These are phyloP conservation scores for Ustulina deusta DNA, from an alignment of 2,329 filamentous ascomycete genomes.

Conservation along the genomic window DNA sequence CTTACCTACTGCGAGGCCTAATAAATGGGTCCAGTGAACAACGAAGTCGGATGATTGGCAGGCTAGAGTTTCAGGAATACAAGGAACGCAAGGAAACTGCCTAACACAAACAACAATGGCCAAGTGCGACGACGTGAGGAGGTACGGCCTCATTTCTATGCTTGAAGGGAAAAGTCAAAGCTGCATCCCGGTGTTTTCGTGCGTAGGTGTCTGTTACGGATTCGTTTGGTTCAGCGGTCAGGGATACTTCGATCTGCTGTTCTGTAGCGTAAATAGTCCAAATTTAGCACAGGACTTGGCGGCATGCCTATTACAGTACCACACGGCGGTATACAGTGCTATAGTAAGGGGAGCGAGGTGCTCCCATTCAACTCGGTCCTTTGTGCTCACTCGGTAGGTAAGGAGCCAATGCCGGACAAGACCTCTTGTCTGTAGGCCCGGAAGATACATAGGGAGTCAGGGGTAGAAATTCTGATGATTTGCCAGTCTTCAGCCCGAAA, in stretches of 20 bases:
- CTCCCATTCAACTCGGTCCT: too few species aligned
- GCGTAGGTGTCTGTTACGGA: constrained; percentile 5
- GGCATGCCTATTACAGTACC: background rate
- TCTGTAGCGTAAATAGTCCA: constrained; percentile 21
- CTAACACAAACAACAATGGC: constrained; percentile 9
- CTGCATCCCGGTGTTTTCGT: constrained; percentile 8
- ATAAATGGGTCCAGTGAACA: constrained; percentile 16
- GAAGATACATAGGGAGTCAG: background rate
- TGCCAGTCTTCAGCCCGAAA: background rate
- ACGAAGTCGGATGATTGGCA: constrained; percentile 1
- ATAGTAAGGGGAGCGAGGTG: constrained; percentile 14
- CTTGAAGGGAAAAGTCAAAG: constrained; percentile 10
- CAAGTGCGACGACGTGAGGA: constrained; percentile 13
- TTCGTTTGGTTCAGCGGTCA: constrained; percentile 10
- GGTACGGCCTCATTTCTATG: constrained; percentile 18
- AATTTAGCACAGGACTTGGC: constrained; percentile 35
- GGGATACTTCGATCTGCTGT: background rate
- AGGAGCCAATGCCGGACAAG: constrained; percentile 4
- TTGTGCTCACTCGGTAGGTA: too few species aligned
- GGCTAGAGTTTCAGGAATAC: constrained; percentile 28
- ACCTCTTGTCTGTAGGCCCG: background rate
- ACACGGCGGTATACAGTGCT: constrained; percentile 10
- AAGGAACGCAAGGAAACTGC: constrained; percentile 17
- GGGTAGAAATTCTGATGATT: constrained; percentile 5
- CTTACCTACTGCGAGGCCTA: constrained; percentile 1